Base-by-base conservation (phyloP, 2,329 filamentous ascomycete species). In the Penicillium nordicum region DNA sequence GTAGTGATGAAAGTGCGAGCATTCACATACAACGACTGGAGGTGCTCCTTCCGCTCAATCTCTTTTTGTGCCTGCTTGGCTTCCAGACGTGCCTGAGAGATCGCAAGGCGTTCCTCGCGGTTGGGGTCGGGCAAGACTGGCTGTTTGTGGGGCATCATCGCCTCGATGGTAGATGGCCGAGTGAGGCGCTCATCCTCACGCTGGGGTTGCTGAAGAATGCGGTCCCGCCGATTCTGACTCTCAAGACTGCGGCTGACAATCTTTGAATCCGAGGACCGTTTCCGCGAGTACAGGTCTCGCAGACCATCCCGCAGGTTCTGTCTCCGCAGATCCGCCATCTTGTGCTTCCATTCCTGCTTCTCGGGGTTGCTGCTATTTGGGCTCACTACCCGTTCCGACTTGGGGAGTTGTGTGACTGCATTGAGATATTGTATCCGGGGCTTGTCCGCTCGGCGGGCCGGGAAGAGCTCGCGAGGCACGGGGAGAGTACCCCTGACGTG, bases 21-120 rank as follows among this genome's bases (percentile, higher is more conserved):
- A 65, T 92, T 89, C 77, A 94, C 89, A 76, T 99, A 99, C 12
- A 99, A 82, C 57, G 90, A 86, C 75, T 96, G 90, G 30, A 99
- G 77, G 16, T 87, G 83, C 63, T 93, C 85, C 58, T 84, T 81
- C 49, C 88, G 84, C 51, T 81, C 79, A 56, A 86, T 80, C 42
- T 80, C 78, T 69, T 86, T 85, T 51, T 77, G 72, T 10, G 74
- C 76, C 32, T 79, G 72, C 41, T 81, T 72, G 14, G 77, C 74
- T 48, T 76, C 69, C 55, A 79, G 51, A 53, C 74, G 69, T 58
- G 71, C 66, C 25, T 60, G 62, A 37, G 74, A 70, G 29, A 77
- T 72, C n/a, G 82, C 80, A 52, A 79, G 56, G 12, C 82, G 80
- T 53, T 76, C 71, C 68, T 85, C 83, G 36, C 88, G 84, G 9